These are phyloP conservation scores for Xylariaceae sp. DNA, from an alignment of 2,329 filamentous ascomycete species.

Conservation along the genomic window DNA sequence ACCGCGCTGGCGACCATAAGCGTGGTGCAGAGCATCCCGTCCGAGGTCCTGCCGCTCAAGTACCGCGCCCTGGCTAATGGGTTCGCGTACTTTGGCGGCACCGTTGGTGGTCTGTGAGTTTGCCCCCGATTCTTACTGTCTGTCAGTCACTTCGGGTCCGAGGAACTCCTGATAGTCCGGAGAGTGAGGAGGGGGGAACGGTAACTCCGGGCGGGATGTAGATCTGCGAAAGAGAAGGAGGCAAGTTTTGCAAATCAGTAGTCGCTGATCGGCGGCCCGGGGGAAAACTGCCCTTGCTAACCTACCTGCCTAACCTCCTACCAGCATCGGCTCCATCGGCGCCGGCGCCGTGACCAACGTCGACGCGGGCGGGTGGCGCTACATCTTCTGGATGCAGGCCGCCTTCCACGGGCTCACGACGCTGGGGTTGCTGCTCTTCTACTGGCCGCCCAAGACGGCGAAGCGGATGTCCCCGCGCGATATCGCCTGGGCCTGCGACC, in stretches of 20 bases:
- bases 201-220: too few relatives aligned
- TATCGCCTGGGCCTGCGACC: conserved; percentile 39
- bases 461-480: conserved; percentile 31
- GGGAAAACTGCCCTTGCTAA: too few relatives aligned
- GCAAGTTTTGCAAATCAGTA: too few relatives aligned
- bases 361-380: conserved; percentile 40
- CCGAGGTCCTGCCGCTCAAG: conserved; percentile 49
- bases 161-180: too few relatives aligned
- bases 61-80: conserved; percentile 49
- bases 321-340: conserved; percentile 39
- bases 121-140: conserved; percentile 2
- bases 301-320: too few relatives aligned
- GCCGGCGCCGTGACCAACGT: conserved; percentile 45
- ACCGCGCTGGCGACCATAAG: conserved; percentile 45
- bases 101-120: conserved; percentile 43
- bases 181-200: too few relatives aligned
- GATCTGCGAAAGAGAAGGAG: too few relatives aligned
- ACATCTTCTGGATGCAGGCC: conserved; percentile 54
- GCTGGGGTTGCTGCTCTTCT: conserved; percentile 39
- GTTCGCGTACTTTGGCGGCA: conserved; percentile 41
- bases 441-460: conserved; percentile 34
- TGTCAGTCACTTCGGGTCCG: not conserved
- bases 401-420: conserved; percentile 41
- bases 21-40: conserved; percentile 48
- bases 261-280: too few relatives aligned